Evolutionary conservation across 2,329 filamentous ascomycete species (phyloP).

Genomic region (Penicillium verrucosum): DNA sequence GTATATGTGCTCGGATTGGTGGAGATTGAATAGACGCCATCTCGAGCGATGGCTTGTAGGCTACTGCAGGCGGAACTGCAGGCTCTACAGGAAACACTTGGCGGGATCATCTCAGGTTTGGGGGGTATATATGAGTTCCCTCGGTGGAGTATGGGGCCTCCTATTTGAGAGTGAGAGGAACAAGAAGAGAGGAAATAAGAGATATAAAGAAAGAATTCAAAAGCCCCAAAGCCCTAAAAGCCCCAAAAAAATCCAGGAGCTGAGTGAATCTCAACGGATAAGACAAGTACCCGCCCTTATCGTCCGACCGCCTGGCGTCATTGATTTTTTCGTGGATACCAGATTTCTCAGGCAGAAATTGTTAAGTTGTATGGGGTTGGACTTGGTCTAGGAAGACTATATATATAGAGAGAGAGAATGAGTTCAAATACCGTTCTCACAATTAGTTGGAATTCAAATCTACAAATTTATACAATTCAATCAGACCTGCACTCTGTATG

Average conservation of each 20-base stretch:
- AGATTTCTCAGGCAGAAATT: not conserved
- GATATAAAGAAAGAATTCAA: not conserved
- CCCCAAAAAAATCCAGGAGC: not conserved
- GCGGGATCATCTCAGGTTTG: conserved; percentile 27
- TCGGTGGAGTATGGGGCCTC: not conserved
- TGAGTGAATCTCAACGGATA: conserved; percentile 13
- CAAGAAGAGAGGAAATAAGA: not conserved
- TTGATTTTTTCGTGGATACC: conserved; percentile 4
- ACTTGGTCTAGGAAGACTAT: not conserved
- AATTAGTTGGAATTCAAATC: not conserved
- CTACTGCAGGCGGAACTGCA: conserved; percentile 35
- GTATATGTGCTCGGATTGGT: conserved; percentile 10
- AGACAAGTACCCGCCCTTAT: conserved; percentile 21
- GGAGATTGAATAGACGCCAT: conserved; percentile 18
- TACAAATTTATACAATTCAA: not conserved
- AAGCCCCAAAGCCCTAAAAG: not conserved
- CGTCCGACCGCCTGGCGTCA: conserved; percentile 25
- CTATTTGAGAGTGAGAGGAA: not conserved
- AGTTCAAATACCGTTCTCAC: not conserved
- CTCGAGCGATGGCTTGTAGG: conserved; percentile 28
- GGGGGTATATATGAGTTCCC: not conserved
- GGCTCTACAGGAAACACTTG: conserved; percentile 31
- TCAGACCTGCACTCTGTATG: not conserved
- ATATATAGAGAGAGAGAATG: not conserved
- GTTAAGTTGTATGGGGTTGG: not conserved